Evolutionary conservation across 1,284 basidiomycete genomes (phyloP), one percentile per base, ranked within the genome.

Genomic region (Limonomyces culmigenus): DNA sequence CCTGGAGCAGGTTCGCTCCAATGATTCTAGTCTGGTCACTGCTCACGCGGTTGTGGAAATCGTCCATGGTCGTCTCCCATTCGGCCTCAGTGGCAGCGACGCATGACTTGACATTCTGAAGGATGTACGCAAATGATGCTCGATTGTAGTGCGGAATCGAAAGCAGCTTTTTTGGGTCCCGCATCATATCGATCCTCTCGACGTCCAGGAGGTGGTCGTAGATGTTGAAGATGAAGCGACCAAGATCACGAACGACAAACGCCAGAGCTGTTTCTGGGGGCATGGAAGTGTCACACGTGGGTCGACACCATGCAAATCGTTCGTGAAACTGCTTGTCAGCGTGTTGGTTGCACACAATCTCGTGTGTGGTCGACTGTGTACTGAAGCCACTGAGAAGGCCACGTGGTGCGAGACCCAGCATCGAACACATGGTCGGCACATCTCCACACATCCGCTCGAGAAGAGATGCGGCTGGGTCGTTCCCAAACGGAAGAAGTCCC

Each of bases 341-440:
- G 16, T 16, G 14, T 43, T n/a, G n/a, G n/a, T n/a, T n/a, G 4
- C 50, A 23, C 15, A 55, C 13, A 0, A 62, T 34, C 41, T 70
- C 66, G 36, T 67, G 56, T 0, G 51, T 48, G 41, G 64, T 64
- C 4, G 60, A 66, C 2, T 50, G 50, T 2, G 56, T 54, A 2
- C 54, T 54, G 42, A 63, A 67, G 1, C 57, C 55, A 0, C 62
- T 58, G 5, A 65, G 36, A 37, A 56, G 62, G 19, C 55, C 47
- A 11, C 55, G 37, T 0, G 68, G 67, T 11, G 48, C 41, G 1
- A 69, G 35, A 3, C 59, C 62, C 14, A 69, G 39, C 17, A 70
- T 51, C 3, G 67, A 43, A 2, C 52, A 52, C 6, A 67, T 46
- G 1, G 51, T 50, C n/a, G 53, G 44, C 11, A 64, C 31, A 42